These are phyloP conservation scores for Trichophaea hybrida DNA, from an alignment of 2,329 filamentous ascomycete genomes.

Conservation along the genomic window DNA sequence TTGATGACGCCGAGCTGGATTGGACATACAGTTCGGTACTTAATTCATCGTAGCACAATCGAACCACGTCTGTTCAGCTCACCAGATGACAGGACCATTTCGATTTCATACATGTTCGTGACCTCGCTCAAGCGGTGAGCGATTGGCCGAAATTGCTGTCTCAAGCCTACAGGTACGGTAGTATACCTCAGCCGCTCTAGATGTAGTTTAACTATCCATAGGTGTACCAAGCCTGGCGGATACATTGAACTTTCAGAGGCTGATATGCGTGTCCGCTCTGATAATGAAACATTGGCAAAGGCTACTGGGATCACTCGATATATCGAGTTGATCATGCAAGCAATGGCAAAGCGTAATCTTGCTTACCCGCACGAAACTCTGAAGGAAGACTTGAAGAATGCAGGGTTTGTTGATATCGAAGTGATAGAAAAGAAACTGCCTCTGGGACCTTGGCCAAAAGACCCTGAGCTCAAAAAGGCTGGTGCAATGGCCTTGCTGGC, in stretches of 20 bases:
- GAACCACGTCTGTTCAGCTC: no score
- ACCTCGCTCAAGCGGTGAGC: not conserved
- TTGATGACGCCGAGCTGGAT: constrained; percentile 30
- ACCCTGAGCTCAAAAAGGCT: constrained; percentile 39
- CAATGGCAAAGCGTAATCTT: not conserved
- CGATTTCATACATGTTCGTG: not conserved
- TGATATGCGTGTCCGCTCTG: not conserved
- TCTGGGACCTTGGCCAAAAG: constrained; percentile 30
- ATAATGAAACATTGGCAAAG: not conserved
- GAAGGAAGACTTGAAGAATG: not conserved
- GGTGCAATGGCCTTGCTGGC: constrained; percentile 32
- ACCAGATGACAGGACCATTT: not conserved
- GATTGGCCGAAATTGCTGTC: not conserved
- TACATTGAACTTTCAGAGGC: not conserved
- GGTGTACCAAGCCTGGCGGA: not conserved
- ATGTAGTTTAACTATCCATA: not conserved
- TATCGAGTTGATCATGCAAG: not conserved
- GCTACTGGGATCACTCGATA: not conserved
- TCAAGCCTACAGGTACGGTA: not conserved
- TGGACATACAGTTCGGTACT: constrained; percentile 16
- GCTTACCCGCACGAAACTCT: not conserved
- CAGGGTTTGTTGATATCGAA: not conserved
- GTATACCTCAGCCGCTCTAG: not conserved
- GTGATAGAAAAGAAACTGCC: constrained; percentile 24
- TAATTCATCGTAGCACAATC: no score